Conservation (phyloP, 78 protist species). For the Fonticula alba region DNA sequence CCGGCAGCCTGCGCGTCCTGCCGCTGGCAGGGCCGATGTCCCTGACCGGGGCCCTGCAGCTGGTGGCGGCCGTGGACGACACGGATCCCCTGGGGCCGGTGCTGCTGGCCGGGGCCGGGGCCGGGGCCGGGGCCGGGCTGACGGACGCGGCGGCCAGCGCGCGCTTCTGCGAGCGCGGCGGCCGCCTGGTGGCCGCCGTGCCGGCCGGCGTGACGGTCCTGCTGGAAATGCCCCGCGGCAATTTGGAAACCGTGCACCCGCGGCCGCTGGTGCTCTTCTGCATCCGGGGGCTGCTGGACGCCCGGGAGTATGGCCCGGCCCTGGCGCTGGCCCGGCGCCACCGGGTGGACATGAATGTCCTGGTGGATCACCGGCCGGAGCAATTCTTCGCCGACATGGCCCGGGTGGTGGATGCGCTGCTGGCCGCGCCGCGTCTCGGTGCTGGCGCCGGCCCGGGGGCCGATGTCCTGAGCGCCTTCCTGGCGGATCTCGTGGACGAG, state of each 20-base stretch:
- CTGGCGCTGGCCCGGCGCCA: not conserved
- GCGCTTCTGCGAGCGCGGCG: not conserved
- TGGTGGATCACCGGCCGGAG: conserved; percentile 2
- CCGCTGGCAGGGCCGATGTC: too few relatives aligned
- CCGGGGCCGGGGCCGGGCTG: too few relatives aligned
- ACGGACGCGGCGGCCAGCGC: too few relatives aligned
- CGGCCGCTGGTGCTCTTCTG: not conserved
- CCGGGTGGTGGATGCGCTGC: not conserved
- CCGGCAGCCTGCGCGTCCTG: too few relatives aligned
- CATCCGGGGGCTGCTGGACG: not conserved
- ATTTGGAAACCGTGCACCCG: conserved; percentile 15
- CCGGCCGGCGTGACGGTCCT: not conserved
- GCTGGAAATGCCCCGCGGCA: conserved; percentile 21
- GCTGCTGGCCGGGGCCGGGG: too few relatives aligned
- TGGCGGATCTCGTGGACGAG: too few relatives aligned
- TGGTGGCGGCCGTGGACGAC: too few relatives aligned
- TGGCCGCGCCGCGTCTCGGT: too few relatives aligned
- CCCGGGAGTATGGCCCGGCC: not conserved
- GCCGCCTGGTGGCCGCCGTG: not conserved
- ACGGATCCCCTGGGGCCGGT: too few relatives aligned
- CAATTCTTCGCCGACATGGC: not conserved
- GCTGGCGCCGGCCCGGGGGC: too few relatives aligned
- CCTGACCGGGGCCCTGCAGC: too few relatives aligned
- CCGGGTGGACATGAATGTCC: not conserved
- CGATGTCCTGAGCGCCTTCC: too few relatives aligned